Evolutionary conservation across 257 asterid genomes (phyloP).

Genomic region (Avicennia marina): DNA sequence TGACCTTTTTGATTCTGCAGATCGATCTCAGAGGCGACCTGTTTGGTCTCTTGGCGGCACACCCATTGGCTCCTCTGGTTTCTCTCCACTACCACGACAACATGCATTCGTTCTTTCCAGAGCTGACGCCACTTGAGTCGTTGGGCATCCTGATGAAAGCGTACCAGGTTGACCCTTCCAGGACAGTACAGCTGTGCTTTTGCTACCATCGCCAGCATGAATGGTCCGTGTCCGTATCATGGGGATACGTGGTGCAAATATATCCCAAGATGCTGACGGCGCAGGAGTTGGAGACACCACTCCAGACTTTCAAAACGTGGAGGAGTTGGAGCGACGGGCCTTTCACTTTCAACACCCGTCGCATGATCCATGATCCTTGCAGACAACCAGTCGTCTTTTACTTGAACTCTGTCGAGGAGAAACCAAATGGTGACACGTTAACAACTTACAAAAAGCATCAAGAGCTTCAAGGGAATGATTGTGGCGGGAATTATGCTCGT

Average conservation of each 20-base stretch:
- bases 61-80: conserved; percentile 70
- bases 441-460: conserved; percentile 39
- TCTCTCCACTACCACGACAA: conserved; percentile 86
- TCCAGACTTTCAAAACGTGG: conserved; percentile 79
- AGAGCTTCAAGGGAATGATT: conserved; percentile 19
- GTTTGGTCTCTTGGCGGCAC: conserved; percentile 78
- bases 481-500: conserved; percentile 29
- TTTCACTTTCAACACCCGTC: conserved; percentile 77
- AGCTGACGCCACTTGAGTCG: conserved; percentile 50
- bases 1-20: conserved; percentile 27
- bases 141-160: conserved; percentile 44
- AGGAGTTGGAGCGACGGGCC: conserved; percentile 56
- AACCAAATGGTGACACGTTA: conserved; percentile 19
- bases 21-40: conserved; percentile 70
- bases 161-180: conserved; percentile 49
- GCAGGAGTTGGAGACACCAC: conserved; percentile 57
- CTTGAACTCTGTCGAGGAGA: conserved; percentile 30
- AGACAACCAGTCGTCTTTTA: conserved; percentile 47
- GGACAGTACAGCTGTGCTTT: conserved; percentile 59
- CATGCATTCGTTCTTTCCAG: conserved; percentile 57
- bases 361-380: conserved; percentile 52
- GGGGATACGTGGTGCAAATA: conserved; percentile 78
- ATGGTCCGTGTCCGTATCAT: conserved; percentile 77
- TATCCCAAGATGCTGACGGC: conserved; percentile 48
- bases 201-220: conserved; percentile 51